phyloP scores from a whole-genome alignment of 345 rosid genomes.

The Kandelia obovata region DNA sequence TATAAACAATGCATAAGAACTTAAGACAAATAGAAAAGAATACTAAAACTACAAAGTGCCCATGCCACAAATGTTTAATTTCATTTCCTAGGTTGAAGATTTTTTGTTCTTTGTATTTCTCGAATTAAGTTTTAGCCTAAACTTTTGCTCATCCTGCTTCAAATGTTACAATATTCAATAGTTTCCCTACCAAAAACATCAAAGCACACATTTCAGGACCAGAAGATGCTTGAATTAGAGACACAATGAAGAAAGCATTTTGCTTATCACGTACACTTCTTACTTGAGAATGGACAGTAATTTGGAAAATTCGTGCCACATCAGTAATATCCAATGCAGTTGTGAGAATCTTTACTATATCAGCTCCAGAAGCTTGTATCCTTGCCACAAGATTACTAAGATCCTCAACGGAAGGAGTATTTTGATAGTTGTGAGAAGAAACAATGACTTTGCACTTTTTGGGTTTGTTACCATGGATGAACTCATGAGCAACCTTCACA shows the following conservation, averaged over 20 bases:
- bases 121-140: background rate
- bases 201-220: background rate
- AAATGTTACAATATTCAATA: background rate
- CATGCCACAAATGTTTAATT: background rate
- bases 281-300: constrained; percentile 80
- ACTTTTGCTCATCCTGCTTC: background rate
- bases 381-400: constrained; percentile 69
- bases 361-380: constrained; percentile 78
- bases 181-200: background rate
- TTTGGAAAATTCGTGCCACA: constrained; percentile 82
- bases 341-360: constrained; percentile 88
- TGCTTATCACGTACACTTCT: constrained; percentile 32
- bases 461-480: constrained; percentile 60
- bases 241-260: background rate
- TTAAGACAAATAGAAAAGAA: background rate
- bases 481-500: constrained; percentile 68
- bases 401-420: constrained; percentile 78
- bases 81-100: background rate
- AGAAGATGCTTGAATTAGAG: background rate
- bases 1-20: background rate
- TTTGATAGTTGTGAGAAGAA: constrained; percentile 85
- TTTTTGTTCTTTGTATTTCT: too few relatives aligned
- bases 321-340: constrained; percentile 83
- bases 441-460: constrained; percentile 67
- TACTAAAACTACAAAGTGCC: background rate